Base-by-base conservation (phyloP, 768 basidiomycete genomes). In the Pulveroboletus sp. region DNA sequence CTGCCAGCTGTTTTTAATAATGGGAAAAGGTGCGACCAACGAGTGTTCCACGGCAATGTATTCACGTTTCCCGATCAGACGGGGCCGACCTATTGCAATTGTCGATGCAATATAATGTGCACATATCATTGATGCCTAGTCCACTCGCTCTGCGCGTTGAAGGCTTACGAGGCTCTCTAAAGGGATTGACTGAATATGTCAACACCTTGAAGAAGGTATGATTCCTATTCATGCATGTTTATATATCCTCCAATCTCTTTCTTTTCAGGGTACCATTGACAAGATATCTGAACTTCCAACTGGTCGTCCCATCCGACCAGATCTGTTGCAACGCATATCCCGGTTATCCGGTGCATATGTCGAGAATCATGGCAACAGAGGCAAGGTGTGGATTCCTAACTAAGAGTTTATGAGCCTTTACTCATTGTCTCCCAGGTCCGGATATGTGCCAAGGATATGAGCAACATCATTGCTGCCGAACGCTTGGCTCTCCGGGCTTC, bases 291-390 rank as follows among this genome's bases (percentile, higher is more conserved):
- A 71, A 47, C 66, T 84, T 13, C 82, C 83, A 9, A 67, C 74
- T 5, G 62, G 68, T 26, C 60, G 58, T 39, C 64, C 69, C n/a
- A 58, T 87, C 36, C 68, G 65, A 1, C 57, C 68, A 9, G 76
- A 78, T 47, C 54, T 80, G n/a, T 57, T 84, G 18, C 79, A 81
- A 52, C 75, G 73, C 26, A 79, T 90, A 51, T 90, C 89, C n/a
- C 81, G 84, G 46, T 49, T 79, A 17, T 75, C 84, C 7, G 81
- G 80, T 39, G 86, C 83, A 5, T 82, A 83, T 55, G 64, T 82
- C 5, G 82, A 86, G 61, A 75, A 74, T 50, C 58, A 73, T 26
- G 75, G 74, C 21, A 57, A 64, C 37, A 67, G 70, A 46, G 76
- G 77, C 51, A 71, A 74, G 67, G 83, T 81, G 55, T 51, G 65